Conservation (phyloP, 2,329 filamentous ascomycete genomes). For the Colletotrichum sp. region DNA sequence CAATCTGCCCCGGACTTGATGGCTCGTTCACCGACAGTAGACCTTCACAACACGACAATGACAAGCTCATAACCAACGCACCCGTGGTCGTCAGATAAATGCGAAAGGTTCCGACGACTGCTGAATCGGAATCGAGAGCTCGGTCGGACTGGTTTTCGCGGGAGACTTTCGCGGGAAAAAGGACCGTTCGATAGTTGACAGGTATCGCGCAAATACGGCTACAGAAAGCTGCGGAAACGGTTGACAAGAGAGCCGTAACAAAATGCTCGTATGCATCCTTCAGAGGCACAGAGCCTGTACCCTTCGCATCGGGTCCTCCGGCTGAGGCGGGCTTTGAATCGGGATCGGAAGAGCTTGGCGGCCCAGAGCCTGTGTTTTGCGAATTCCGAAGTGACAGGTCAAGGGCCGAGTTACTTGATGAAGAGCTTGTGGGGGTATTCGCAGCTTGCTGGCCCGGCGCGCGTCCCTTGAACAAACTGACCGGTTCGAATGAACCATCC, state of each 20-base stretch:
- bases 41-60: slow-evolving; percentile 51
- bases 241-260: slow-evolving; percentile 55
- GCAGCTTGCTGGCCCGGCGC: slow-evolving; percentile 40
- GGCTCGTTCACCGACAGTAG: slow-evolving; percentile 52
- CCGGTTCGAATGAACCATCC: slow-evolving; percentile 56
- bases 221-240: slow-evolving; percentile 57
- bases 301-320: slow-evolving; percentile 35
- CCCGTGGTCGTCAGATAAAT: slow-evolving; percentile 63
- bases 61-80: slow-evolving; percentile 54
- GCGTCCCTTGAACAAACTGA: slow-evolving; percentile 51
- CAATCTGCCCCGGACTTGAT: slow-evolving; percentile 41
- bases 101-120: slow-evolving; percentile 49
- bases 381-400: slow-evolving; percentile 40
- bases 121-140: slow-evolving; percentile 1
- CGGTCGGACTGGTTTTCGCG: slow-evolving; percentile 6
- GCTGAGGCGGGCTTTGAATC: slow-evolving; percentile 27
- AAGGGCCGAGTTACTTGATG: slow-evolving; percentile 43
- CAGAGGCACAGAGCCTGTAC: slow-evolving; percentile 37
- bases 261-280: slow-evolving; percentile 60
- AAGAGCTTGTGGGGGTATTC: slow-evolving; percentile 52
- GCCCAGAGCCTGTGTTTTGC: slow-evolving; percentile 19
- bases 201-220: slow-evolving; percentile 53
- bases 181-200: slow-evolving; percentile 57
- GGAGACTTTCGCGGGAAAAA: slow-evolving; percentile 38
- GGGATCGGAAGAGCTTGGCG: slow-evolving; percentile 30